phyloP scores from a whole-genome alignment of 2,329 filamentous ascomycete genomes.

The Talaromyces sp. region DNA sequence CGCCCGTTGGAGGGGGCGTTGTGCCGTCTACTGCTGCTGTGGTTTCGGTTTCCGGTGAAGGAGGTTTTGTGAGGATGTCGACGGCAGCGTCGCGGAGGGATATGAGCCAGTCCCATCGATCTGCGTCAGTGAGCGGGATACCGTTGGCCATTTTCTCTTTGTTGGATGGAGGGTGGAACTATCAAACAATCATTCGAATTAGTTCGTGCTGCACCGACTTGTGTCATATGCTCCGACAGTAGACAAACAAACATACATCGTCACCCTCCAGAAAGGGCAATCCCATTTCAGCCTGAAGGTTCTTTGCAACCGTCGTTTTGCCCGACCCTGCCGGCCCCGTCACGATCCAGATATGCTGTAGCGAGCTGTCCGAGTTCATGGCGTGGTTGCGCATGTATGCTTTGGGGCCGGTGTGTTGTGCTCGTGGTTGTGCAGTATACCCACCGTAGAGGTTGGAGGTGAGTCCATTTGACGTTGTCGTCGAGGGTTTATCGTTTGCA shows the following conservation, averaged over 20 bases:
- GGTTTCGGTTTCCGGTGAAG: neutral
- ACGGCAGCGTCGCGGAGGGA: slow-evolving; percentile 63
- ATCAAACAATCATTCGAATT: neutral
- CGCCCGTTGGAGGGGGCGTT: slow-evolving; percentile 58
- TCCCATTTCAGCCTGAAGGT: slow-evolving; percentile 60
- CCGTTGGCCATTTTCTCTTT: slow-evolving; percentile 87
- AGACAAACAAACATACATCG: slow-evolving; percentile 54
- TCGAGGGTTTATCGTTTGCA: slow-evolving; percentile 17
- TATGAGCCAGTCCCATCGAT: slow-evolving; percentile 97
- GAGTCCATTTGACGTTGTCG: slow-evolving; percentile 15
- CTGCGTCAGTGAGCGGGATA: slow-evolving; percentile 81
- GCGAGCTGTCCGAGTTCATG: slow-evolving; percentile 15
- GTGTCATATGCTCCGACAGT: neutral
- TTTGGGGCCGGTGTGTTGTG: neutral
- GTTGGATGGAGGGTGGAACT: slow-evolving; percentile 61
- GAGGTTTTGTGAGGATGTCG: slow-evolving; percentile 43
- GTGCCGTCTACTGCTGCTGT: slow-evolving; percentile 26
- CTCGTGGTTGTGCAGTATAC: neutral
- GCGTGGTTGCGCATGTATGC: slow-evolving; percentile 8
- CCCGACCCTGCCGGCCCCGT: slow-evolving; percentile 77
- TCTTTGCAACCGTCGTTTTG: slow-evolving; percentile 70
- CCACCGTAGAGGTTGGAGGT: slow-evolving; percentile 16
- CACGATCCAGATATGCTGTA: slow-evolving; percentile 74
- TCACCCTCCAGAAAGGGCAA: slow-evolving; percentile 76
- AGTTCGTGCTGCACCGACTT: neutral